Evolutionary conservation across 1,284 basidiomycete genomes (phyloP), one percentile per base, ranked within the genome.

Genomic region (Retiboletus fuscus): DNA sequence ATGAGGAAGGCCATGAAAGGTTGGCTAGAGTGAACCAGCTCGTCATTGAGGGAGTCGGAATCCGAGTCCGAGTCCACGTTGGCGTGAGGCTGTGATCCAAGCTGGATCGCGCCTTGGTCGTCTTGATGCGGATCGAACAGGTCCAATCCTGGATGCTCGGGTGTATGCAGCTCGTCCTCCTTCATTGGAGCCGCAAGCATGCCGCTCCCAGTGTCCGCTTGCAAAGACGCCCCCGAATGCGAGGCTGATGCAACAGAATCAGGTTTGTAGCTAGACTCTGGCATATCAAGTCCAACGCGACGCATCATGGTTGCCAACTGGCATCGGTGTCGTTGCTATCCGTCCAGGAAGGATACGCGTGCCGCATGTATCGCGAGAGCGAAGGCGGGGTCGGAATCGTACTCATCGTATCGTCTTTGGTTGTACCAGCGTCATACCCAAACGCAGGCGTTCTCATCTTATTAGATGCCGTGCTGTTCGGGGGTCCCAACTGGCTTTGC

Each of bases 311-410:
- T 87, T 60, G 88, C 87, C 61, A 90, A 67, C 85, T 85, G 13
- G 80, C 70, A 63, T 85, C 85, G 0, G 80, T 85, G 24, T 75
- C 78, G 67, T 84, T 87, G 49, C 81, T 86, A 53, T 89, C 87
- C 11, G 84, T 81, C 49, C 83, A 83, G 13, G 79, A 74, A 26
- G 76, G 77, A 66, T 83, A 79, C 18, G 81, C 74, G 30, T 80
- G 82, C 12, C 84, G 84, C 44, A 81, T 84, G 76, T 93, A 93
- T 20, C 87, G 84, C 22, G 90, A 89, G 18, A 93, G 83, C 1
- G 91, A 93, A 28, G 92, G 93, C 5, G 91, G 90, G 2, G 90
- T 89, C 1, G 88, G 85, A 70, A 91, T 85, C 16, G 89, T 89
- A 81, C 90, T 92, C 84, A 91, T 87, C 68, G 89, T 93, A 24